phyloP scores from a whole-genome alignment of 164 flowering plant species.

The Kingdonia uniflora region DNA sequence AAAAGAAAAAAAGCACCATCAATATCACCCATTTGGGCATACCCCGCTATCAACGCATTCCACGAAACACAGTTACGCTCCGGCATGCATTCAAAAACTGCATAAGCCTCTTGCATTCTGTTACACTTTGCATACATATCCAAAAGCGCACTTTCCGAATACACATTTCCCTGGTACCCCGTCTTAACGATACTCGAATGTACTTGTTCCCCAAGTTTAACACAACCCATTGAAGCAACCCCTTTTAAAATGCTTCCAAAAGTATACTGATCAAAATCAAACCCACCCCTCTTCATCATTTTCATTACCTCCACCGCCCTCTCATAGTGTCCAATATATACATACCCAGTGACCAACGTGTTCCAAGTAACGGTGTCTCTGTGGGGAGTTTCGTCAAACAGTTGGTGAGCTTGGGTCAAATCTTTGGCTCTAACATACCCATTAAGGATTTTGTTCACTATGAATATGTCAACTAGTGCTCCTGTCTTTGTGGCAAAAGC shows the following conservation, averaged over 20 bases:
- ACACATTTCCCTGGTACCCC: constrained; percentile 44
- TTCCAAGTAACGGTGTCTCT: constrained; percentile 80
- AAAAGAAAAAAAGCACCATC: constrained; percentile 38
- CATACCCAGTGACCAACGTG: constrained; percentile 52
- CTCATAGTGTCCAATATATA: constrained; percentile 28
- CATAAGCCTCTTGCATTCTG: constrained; percentile 43
- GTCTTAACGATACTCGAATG: constrained; percentile 46
- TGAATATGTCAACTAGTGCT: constrained; percentile 25
- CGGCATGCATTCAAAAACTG: constrained; percentile 37
- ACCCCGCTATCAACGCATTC: constrained; percentile 68
- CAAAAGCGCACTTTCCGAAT: constrained; percentile 52
- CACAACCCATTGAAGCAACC: constrained; percentile 18
- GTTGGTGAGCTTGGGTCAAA: constrained; percentile 25
- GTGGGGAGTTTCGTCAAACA: constrained; percentile 68
- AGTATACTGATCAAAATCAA: constrained; percentile 43
- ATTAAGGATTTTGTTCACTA: constrained; percentile 43
- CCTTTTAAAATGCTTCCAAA: constrained; percentile 69
- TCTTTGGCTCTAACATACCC: constrained; percentile 35
- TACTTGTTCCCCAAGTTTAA: constrained; percentile 40
- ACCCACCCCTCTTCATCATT: constrained; percentile 37
- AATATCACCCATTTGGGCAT: constrained; percentile 29
- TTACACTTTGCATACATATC: constrained; percentile 77
- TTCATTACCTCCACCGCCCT: constrained; percentile 35
- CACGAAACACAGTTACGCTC: constrained; percentile 55
- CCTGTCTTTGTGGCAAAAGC: constrained; percentile 37